Conservation (phyloP, 768 basidiomycete genomes). For the Pisolithus sp. region DNA sequence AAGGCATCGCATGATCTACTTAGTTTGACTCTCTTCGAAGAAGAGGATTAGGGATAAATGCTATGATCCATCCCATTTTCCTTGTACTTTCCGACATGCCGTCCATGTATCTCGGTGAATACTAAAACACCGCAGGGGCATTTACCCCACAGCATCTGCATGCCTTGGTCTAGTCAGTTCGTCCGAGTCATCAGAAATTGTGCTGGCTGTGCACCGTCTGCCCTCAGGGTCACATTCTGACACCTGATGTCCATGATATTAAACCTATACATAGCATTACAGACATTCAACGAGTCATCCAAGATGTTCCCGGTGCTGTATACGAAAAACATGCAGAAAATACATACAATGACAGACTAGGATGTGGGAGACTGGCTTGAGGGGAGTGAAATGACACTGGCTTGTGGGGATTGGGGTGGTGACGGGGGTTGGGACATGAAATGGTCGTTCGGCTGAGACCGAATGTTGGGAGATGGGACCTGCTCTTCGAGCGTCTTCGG, state of each 20-base stretch:
- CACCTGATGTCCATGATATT: too few species aligned
- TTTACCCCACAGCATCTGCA: background rate
- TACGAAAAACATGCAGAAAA: background rate
- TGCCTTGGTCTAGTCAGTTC: too few species aligned
- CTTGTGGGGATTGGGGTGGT: constrained; percentile 9
- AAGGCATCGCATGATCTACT: background rate
- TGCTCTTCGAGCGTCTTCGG: constrained; percentile 18
- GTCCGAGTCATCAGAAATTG: too few species aligned
- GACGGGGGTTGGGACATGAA: constrained; percentile 14
- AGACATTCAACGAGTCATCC: background rate
- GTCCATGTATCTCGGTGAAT: background rate
- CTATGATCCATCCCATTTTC: background rate
- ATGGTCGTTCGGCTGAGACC: constrained; percentile 2
- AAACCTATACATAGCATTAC: too few species aligned
- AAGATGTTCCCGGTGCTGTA: background rate
- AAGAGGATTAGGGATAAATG: background rate
- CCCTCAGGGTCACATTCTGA: too few species aligned
- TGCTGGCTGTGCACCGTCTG: too few species aligned
- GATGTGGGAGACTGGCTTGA: constrained; percentile 5
- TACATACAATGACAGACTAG: constrained; percentile 3
- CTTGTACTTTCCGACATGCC: background rate
- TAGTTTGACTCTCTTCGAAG: background rate
- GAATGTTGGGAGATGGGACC: constrained; percentile 1
- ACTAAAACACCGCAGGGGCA: background rate
- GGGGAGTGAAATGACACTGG: constrained; percentile 12